A percentile compares a stretch with the other conserved stretches of the same genome.
phyloP scores from a whole-genome alignment of 352 stramenopile genomes.

The Phytopythium montanum region DNA sequence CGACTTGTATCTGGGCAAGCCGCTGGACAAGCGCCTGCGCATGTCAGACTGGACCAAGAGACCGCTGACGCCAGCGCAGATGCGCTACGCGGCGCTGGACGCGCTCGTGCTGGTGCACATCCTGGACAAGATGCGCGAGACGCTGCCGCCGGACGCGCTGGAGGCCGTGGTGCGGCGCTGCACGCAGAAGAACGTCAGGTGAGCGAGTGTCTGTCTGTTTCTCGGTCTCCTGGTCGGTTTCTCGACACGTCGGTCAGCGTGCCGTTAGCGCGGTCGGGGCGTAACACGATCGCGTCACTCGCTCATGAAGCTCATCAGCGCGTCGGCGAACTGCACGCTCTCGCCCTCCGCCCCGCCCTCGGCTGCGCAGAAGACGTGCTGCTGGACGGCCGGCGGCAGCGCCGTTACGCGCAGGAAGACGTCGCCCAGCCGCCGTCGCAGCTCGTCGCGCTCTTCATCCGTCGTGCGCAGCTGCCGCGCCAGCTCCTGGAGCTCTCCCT shows the following conservation, averaged over 20 bases:
- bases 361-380: slow-evolving; percentile 61
- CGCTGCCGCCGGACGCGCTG: slow-evolving; percentile 24
- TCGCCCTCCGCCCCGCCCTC: slow-evolving; percentile 18
- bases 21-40: slow-evolving; percentile 63
- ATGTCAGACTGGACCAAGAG: slow-evolving; percentile 80
- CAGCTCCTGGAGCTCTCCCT: slow-evolving; percentile 56
- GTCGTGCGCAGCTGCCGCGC: slow-evolving; percentile 53
- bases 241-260: background rate
- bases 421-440: slow-evolving; percentile 76
- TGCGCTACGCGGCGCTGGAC: slow-evolving; percentile 72
- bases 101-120: slow-evolving; percentile 63
- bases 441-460: slow-evolving; percentile 75
- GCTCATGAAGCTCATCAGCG: slow-evolving; percentile 74
- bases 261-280: background rate
- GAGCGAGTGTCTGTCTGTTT: slow-evolving; percentile 4
- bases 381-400: slow-evolving; percentile 59
- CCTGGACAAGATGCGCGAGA: slow-evolving; percentile 48
- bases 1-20: slow-evolving; percentile 50
- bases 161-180: slow-evolving; percentile 25
- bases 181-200: slow-evolving; percentile 40
- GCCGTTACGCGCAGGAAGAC: slow-evolving; percentile 75
- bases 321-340: slow-evolving; percentile 65
- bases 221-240: background rate
- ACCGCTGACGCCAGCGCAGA: slow-evolving; percentile 56
- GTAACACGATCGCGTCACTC: slow-evolving; percentile 1